These are phyloP conservation scores for Fusarium illudens DNA, from an alignment of 2,329 filamentous ascomycete genomes.

Conservation along the genomic window DNA sequence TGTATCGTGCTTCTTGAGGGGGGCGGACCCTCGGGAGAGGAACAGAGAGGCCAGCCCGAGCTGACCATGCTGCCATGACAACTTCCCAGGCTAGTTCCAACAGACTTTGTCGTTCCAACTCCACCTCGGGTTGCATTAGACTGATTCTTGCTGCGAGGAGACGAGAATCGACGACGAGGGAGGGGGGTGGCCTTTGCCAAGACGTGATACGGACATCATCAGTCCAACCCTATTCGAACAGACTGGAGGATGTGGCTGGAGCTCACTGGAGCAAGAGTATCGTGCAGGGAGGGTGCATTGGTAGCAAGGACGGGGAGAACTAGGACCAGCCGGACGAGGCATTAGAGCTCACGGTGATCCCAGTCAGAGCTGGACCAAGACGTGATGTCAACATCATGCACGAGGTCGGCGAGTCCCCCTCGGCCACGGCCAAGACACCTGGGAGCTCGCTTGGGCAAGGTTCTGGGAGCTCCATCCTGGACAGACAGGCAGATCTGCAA, in stretches of 20 bases:
- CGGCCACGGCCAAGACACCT: slow-evolving; percentile 22
- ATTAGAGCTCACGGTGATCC: slow-evolving; percentile 10
- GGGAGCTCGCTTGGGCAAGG: slow-evolving; percentile 29
- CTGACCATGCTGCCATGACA: slow-evolving; percentile 36
- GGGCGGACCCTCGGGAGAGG: slow-evolving; percentile 1
- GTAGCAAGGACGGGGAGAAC: slow-evolving; percentile 10
- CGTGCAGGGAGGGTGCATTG: slow-evolving; percentile 28
- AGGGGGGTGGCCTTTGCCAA: slow-evolving; percentile 37
- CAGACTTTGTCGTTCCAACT: slow-evolving; percentile 28
- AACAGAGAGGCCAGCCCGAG: slow-evolving; percentile 15
- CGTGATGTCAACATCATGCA: slow-evolving; percentile 42
- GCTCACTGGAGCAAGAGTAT: slow-evolving; percentile 40
- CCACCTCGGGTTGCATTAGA: slow-evolving; percentile 38
- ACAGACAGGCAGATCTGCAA: slow-evolving; percentile 29
- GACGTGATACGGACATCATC: slow-evolving; percentile 38
- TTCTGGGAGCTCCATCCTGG: slow-evolving; percentile 31
- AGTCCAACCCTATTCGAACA: slow-evolving; percentile 31
- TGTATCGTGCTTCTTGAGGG: slow-evolving; percentile 14
- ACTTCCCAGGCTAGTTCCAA: slow-evolving; percentile 23
- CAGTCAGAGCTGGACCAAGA: slow-evolving; percentile 2
- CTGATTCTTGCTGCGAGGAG: slow-evolving; percentile 25
- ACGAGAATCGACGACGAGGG: slow-evolving; percentile 32
- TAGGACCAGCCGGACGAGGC: slow-evolving; percentile 17
- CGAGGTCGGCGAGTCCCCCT: slow-evolving; percentile 28
- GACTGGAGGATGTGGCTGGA: slow-evolving; percentile 40